Evolutionary conservation across 352 stramenopile species (phyloP).

Genomic region (Phytopythium delawarense): DNA sequence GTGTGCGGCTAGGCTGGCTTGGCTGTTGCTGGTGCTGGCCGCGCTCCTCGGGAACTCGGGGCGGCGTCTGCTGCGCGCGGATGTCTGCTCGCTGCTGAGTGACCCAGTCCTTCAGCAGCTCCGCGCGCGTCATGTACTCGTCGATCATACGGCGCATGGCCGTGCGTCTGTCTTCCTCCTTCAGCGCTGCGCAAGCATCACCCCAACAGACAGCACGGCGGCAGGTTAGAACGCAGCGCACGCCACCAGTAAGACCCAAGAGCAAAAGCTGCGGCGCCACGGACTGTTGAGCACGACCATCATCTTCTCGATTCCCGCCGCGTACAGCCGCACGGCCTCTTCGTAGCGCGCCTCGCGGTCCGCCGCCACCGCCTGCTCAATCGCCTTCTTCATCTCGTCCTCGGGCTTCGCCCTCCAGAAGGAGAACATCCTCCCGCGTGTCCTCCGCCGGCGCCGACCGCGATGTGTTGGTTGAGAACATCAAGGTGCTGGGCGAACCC

Average conservation of each 20-base stretch:
- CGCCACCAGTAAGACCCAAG: no score
- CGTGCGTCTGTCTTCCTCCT: slow-evolving; percentile 27
- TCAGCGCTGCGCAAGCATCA: slow-evolving; percentile 22
- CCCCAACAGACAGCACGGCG: background rate
- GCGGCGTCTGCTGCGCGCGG: background rate
- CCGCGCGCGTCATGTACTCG: slow-evolving; percentile 76
- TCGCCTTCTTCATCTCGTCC: slow-evolving; percentile 40
- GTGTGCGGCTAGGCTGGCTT: background rate
- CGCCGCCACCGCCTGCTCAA: slow-evolving; percentile 50
- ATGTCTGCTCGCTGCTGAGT: slow-evolving; percentile 1
- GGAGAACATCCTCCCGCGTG: slow-evolving; percentile 30
- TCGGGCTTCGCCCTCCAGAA: slow-evolving; percentile 20
- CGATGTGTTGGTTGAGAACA: background rate
- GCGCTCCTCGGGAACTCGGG: background rate
- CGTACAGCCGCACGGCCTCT: slow-evolving; percentile 67
- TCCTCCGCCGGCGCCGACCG: background rate
- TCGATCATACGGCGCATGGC: slow-evolving; percentile 51
- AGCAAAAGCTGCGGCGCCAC: background rate
- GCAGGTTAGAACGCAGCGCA: no score
- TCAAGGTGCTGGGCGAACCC: background rate
- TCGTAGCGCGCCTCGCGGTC: slow-evolving; percentile 43
- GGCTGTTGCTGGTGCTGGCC: no score
- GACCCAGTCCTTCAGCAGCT: slow-evolving; percentile 55
- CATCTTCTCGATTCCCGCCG: slow-evolving; percentile 69
- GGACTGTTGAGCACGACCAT: slow-evolving; percentile 20